Percentiles rank a stretch among this genome's conserved stretches.
Conservation (phyloP, 345 rosid genomes). For the Barbarea vulgaris region DNA sequence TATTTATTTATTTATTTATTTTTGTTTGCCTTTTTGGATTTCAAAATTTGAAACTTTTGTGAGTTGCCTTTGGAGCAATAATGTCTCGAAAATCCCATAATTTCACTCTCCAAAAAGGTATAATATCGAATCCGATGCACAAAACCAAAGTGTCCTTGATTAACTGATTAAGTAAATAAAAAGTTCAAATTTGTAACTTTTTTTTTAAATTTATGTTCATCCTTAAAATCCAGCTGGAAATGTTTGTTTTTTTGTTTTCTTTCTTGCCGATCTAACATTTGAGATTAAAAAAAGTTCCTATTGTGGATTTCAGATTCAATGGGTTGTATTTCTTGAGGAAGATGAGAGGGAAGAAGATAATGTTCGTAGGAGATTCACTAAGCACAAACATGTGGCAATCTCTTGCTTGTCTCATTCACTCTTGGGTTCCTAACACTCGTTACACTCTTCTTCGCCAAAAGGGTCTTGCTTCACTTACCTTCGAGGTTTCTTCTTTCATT, state of each 20-base stretch:
- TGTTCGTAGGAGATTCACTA: conserved; percentile 97
- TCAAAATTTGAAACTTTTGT: conserved; percentile 37
- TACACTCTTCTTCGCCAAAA: conserved; percentile 45
- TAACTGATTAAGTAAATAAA: not conserved
- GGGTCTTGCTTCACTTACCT: conserved; percentile 66
- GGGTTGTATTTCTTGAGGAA: conserved; percentile 71
- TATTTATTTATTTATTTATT: not conserved
- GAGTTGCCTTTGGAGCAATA: conserved; percentile 32
- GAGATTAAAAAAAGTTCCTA: not conserved
- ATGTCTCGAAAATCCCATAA: conserved; percentile 30
- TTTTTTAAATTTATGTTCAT: not conserved
- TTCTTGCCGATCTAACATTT: not conserved
- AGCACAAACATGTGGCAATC: conserved; percentile 85
- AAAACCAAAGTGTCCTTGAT: not conserved
- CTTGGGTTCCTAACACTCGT: conserved; percentile 72
- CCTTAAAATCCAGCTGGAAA: not conserved
- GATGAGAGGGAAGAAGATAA: conserved; percentile 91
- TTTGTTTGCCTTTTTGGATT: conserved; percentile 27
- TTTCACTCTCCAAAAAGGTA: conserved; percentile 21
- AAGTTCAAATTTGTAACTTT: not conserved
- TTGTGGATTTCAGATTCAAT: conserved; percentile 61
- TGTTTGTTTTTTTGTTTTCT: not conserved
- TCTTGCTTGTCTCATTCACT: conserved; percentile 68
- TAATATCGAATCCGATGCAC: conserved; percentile 32
- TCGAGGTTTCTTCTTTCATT: conserved; percentile 51